A percentile compares a stretch with the other conserved stretches of the same genome.
Conservation (phyloP, 2,329 filamentous ascomycete genomes). For the Ceratocystiopsis sp. region DNA sequence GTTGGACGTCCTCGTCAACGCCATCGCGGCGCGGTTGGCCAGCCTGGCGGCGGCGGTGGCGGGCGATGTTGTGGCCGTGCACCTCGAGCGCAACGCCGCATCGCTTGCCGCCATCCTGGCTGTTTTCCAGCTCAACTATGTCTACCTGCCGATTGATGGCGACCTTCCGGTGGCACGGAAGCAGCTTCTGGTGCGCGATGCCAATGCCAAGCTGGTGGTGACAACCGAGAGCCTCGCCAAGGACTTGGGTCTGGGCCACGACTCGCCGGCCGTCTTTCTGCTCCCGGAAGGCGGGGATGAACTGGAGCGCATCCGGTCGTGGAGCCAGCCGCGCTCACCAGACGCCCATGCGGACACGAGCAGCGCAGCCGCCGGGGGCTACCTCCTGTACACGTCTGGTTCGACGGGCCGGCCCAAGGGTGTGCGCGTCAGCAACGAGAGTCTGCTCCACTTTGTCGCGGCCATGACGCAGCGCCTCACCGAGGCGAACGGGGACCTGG, state of each 20-base stretch:
- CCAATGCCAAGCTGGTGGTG: slow-evolving; percentile 30
- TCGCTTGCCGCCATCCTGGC: slow-evolving; percentile 42
- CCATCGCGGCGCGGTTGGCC: too few relatives aligned
- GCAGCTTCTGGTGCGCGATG: slow-evolving; percentile 43
- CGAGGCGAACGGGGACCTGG: slow-evolving; percentile 6
- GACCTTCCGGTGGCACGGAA: slow-evolving; percentile 41
- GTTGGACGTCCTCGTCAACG: too few relatives aligned
- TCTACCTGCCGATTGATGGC: slow-evolving; percentile 43
- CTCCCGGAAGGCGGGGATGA: slow-evolving; percentile 1
- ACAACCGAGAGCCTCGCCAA: slow-evolving; percentile 24
- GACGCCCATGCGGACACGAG: too few relatives aligned
- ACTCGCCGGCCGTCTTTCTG: too few relatives aligned
- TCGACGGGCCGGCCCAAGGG: slow-evolving; percentile 42
- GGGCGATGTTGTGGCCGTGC: slow-evolving; percentile 38
- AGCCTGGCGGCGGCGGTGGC: slow-evolving; percentile 20
- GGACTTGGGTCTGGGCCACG: slow-evolving; percentile 14
- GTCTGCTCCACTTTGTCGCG: slow-evolving; percentile 15
- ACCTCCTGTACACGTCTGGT: slow-evolving; percentile 38
- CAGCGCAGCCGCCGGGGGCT: slow-evolving; percentile 22
- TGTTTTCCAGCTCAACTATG: slow-evolving; percentile 36
- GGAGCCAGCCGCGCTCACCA: slow-evolving; percentile 27
- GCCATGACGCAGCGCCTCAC: slow-evolving; percentile 8
- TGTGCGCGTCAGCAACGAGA: slow-evolving; percentile 41
- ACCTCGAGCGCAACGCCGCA: slow-evolving; percentile 46
- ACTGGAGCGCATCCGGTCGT: slow-evolving; percentile 1